A percentile compares a stretch with the other conserved stretches of the same genome.
Conservation (phyloP, 352 stramenopile genomes). For the Globisporangium parvum region DNA sequence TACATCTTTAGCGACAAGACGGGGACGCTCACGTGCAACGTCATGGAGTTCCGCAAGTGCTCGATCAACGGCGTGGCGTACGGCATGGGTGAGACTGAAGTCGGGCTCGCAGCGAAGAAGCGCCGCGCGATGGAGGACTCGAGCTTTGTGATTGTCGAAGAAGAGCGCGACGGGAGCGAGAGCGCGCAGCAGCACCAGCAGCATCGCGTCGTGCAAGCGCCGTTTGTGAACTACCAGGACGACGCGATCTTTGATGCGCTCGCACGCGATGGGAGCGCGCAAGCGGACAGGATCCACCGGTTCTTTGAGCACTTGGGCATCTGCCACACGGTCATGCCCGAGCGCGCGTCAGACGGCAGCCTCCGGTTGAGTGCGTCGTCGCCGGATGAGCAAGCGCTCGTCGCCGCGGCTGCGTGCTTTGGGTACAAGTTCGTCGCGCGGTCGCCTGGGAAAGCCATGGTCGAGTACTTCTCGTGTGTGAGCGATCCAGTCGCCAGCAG, state of each 20-base stretch:
- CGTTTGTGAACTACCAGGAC: slow-evolving; percentile 88
- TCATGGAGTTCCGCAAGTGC: slow-evolving; percentile 97
- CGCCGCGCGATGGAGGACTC: slow-evolving; percentile 10
- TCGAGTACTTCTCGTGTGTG: slow-evolving; percentile 67
- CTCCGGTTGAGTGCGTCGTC: slow-evolving; percentile 89
- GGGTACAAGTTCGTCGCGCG: slow-evolving; percentile 78
- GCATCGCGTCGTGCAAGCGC: slow-evolving; percentile 62
- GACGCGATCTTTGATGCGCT: slow-evolving; percentile 65
- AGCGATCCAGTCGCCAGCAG: slow-evolving; percentile 16
- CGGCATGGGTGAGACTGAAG: slow-evolving; percentile 84
- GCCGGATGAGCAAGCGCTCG: slow-evolving; percentile 87
- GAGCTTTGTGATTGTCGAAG: slow-evolving; percentile 21
- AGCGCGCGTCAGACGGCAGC: slow-evolving; percentile 86
- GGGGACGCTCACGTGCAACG: slow-evolving; percentile 93
- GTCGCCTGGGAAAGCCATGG: slow-evolving; percentile 60
- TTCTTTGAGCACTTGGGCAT: slow-evolving; percentile 89
- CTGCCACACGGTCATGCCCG: slow-evolving; percentile 97
- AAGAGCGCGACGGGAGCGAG: slow-evolving; percentile 29
- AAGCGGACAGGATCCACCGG: slow-evolving; percentile 41
- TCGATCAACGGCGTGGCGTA: slow-evolving; percentile 93
- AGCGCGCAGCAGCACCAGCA: slow-evolving; percentile 10
- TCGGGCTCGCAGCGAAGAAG: slow-evolving; percentile 70
- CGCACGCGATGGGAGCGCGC: slow-evolving; percentile 25
- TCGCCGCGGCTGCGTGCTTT: slow-evolving; percentile 76
- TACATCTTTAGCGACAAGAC: slow-evolving; percentile 95